Evolutionary conservation across 495 filamentous ascomycete species (phyloP).

Genomic region (Talaromyces wortmannii): DNA sequence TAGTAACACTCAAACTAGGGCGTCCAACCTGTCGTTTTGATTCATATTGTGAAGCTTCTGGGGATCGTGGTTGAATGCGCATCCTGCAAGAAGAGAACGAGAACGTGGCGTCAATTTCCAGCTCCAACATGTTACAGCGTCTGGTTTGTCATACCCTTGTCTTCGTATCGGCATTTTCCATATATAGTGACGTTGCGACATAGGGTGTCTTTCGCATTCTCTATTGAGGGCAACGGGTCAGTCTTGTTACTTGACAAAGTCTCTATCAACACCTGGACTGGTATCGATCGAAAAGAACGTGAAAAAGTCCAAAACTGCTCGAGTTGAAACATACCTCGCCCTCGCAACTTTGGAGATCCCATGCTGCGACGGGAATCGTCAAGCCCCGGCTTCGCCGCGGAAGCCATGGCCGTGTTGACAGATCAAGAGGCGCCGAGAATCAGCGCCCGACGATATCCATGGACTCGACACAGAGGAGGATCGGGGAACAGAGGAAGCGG

Average conservation of each 20-base stretch:
- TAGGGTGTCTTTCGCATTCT: constrained; percentile 75
- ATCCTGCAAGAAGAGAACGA: constrained; percentile 42
- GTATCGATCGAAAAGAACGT: not conserved
- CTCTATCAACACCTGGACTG: too few relatives aligned
- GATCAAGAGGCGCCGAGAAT: constrained; percentile 18
- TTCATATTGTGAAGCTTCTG: constrained; percentile 45
- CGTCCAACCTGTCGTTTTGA: constrained; percentile 52
- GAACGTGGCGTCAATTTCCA: not conserved
- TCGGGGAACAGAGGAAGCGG: constrained; percentile 20
- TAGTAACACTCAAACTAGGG: not conserved
- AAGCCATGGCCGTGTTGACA: constrained; percentile 34
- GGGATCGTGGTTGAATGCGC: constrained; percentile 84
- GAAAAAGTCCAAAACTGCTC: not conserved
- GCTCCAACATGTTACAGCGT: not conserved
- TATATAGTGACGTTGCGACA: constrained; percentile 94
- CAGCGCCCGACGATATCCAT: constrained; percentile 36
- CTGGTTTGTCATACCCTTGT: constrained; percentile 52
- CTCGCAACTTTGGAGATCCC: constrained; percentile 56
- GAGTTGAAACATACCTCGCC: constrained; percentile 43
- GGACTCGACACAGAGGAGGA: constrained; percentile 25
- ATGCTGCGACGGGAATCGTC: constrained; percentile 40
- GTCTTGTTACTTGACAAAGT: too few relatives aligned
- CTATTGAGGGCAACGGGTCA: constrained; percentile 19
- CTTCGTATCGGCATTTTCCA: constrained; percentile 86
- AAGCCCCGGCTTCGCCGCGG: constrained; percentile 31